phyloP scores from a whole-genome alignment of 2,329 filamentous ascomycete genomes.

The Myriosclerotinia curreyana region DNA sequence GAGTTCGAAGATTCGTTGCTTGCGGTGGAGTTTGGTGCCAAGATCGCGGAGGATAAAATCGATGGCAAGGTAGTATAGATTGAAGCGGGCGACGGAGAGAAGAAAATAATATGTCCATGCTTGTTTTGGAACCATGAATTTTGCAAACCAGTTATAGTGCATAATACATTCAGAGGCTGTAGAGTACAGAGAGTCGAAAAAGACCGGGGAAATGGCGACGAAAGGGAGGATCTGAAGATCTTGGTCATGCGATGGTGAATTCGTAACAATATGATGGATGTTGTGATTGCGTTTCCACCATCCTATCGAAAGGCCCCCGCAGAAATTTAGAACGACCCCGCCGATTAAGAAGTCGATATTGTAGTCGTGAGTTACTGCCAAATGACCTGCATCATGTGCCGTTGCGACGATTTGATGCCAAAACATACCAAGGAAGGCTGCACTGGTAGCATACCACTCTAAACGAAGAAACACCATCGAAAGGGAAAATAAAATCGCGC shows the following conservation, averaged over 20 bases:
- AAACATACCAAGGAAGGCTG: conserved; percentile 71
- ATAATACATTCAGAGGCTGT: conserved; percentile 82
- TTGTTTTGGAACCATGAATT: conserved; percentile 70
- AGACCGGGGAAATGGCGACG: conserved; percentile 80
- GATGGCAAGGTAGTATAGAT: conserved; percentile 81
- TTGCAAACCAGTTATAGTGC: conserved; percentile 72
- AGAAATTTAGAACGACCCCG: conserved; percentile 84
- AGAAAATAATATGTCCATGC: conserved; percentile 81
- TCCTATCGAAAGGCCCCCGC: conserved; percentile 86
- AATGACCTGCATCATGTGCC: conserved; percentile 92
- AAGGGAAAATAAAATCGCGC: conserved; percentile 62
- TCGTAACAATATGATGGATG: conserved; percentile 94
- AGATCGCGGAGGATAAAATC: conserved; percentile 68
- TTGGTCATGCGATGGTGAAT: conserved; percentile 90
- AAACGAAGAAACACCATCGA: conserved; percentile 59
- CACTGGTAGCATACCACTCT: conserved; percentile 68
- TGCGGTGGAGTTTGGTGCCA: conserved; percentile 71
- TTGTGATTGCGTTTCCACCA: conserved; percentile 99
- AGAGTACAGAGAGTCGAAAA: conserved; percentile 69
- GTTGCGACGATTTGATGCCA: conserved; percentile 97
- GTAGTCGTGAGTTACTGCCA: conserved; percentile 94
- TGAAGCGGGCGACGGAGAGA: conserved; percentile 79
- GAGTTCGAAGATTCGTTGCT: conserved; percentile 80
- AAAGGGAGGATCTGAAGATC: conserved; percentile 92
- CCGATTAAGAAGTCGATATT: conserved; percentile 79